phyloP scores from a whole-genome alignment of 306 rosid species.

The Cicer pinnatifidum region DNA sequence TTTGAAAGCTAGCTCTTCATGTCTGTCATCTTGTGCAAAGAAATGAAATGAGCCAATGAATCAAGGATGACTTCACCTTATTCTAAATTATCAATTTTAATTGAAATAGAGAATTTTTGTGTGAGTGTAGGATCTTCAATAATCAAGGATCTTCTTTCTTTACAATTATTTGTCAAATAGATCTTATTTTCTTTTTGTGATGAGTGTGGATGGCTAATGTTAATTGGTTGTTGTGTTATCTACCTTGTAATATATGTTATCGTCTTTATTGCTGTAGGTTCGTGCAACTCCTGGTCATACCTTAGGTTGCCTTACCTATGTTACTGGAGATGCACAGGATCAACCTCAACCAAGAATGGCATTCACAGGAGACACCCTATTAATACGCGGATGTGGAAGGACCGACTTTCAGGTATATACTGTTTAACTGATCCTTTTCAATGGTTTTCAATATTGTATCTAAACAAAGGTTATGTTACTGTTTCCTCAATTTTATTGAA shows the following conservation, averaged over 20 bases:
- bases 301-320: slow-evolving; percentile 83
- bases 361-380: slow-evolving; percentile 84
- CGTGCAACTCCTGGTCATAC: slow-evolving; percentile 97
- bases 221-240: slow-evolving; percentile 12
- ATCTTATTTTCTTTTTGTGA: slow-evolving; percentile 29
- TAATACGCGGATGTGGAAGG: slow-evolving; percentile 97
- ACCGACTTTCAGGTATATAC: slow-evolving; percentile 90
- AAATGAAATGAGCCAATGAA: slow-evolving; percentile 13
- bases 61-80: slow-evolving; percentile 2
- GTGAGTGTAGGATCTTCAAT: not conserved
- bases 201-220: not conserved
- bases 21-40: slow-evolving; percentile 29
- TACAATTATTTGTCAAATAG: slow-evolving; percentile 12
- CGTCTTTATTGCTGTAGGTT: slow-evolving; percentile 54
- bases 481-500: slow-evolving; percentile 1
- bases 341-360: slow-evolving; percentile 89
- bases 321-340: slow-evolving; percentile 80
- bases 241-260: slow-evolving; percentile 21
- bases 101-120: not conserved
- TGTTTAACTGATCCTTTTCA: slow-evolving; percentile 36
- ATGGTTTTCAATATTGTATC: slow-evolving; percentile 26
- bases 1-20: slow-evolving; percentile 15
- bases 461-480: slow-evolving; percentile 2
- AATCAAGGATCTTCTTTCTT: slow-evolving; percentile 1
- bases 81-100: not conserved